Evolutionary conservation across 495 filamentous ascomycete genomes (phyloP).

Genomic region (Pyrenula massariospora): DNA sequence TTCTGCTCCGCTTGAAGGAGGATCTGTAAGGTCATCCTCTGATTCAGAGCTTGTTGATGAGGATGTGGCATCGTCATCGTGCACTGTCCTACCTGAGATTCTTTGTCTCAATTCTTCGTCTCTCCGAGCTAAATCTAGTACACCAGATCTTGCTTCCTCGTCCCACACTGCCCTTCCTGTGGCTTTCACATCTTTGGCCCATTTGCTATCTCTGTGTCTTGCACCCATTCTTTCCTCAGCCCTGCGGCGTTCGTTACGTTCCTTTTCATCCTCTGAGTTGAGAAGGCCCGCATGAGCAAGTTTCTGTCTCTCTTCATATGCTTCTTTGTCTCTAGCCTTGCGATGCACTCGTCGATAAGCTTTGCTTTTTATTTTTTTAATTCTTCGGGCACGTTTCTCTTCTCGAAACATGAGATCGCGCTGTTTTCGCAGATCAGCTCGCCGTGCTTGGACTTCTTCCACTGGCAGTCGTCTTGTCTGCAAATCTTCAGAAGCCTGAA

Average conservation of each 20-base stretch:
- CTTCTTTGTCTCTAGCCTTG: constrained; percentile 64
- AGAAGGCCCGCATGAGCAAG: constrained; percentile 57
- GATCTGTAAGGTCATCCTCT: constrained; percentile 43
- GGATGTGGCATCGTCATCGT: constrained; percentile 35
- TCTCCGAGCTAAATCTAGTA: constrained; percentile 70
- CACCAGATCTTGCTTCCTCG: constrained; percentile 62
- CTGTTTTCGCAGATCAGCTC: constrained; percentile 63
- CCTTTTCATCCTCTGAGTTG: constrained; percentile 63
- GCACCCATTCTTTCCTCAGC: constrained; percentile 83
- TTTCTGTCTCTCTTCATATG: constrained; percentile 58
- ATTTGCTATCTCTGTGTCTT: constrained; percentile 83
- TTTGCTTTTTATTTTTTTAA: constrained; percentile 98
- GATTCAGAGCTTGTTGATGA: constrained; percentile 39
- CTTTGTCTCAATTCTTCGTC: constrained; percentile 78
- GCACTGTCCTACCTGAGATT: constrained; percentile 64
- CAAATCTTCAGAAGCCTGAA: constrained; percentile 60
- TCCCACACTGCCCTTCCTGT: constrained; percentile 72
- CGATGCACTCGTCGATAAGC: constrained; percentile 84
- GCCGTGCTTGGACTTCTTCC: constrained; percentile 61
- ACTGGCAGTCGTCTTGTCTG: constrained; percentile 51
- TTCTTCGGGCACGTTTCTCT: constrained; percentile 73
- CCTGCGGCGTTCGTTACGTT: constrained; percentile 64
- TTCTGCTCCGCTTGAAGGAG: constrained; percentile 34
- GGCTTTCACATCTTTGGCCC: constrained; percentile 81
- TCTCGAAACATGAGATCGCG: constrained; percentile 87